A percentile compares a stretch with the other conserved stretches of the same genome.
Conservation (phyloP, 2,329 filamentous ascomycete species). For the Stagonosporopsis vannaccii region DNA sequence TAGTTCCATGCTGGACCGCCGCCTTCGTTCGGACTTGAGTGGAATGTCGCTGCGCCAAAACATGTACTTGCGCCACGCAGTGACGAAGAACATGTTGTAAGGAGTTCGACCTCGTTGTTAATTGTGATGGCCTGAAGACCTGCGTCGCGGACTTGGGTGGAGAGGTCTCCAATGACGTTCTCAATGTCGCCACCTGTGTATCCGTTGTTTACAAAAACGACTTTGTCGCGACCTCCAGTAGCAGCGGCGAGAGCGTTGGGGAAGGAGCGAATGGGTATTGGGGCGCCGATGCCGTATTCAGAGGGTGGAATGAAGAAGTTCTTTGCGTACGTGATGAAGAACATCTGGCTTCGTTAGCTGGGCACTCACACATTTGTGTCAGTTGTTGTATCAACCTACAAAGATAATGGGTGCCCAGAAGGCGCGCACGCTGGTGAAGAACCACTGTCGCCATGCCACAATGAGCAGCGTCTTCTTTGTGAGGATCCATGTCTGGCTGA, state of each 20-base stretch:
- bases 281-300: constrained; percentile 73
- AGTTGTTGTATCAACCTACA: constrained; percentile 29
- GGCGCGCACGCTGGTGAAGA: constrained; percentile 62
- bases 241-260: constrained; percentile 67
- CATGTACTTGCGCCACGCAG: constrained; percentile 71
- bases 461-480: constrained; percentile 65
- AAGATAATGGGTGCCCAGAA: constrained; percentile 65
- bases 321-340: constrained; percentile 70
- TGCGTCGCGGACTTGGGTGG: constrained; percentile 62
- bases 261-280: constrained; percentile 69
- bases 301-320: constrained; percentile 84
- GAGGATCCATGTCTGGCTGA: constrained; percentile 63
- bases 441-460: constrained; percentile 60
- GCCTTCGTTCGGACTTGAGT: constrained; percentile 77
- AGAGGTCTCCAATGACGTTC: constrained; percentile 70
- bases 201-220: constrained; percentile 82
- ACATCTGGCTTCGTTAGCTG: constrained; percentile 46
- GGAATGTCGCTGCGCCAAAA: constrained; percentile 77
- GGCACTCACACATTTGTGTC: neutral
- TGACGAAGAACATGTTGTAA: constrained; percentile 65
- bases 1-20: constrained; percentile 79
- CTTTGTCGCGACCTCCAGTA: constrained; percentile 66
- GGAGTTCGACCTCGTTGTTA: constrained; percentile 64
- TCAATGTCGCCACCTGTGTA: constrained; percentile 73
- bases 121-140: constrained; percentile 66